Evolutionary conservation across 768 basidiomycete species (phyloP).

Genomic region (Calocybe indica): DNA sequence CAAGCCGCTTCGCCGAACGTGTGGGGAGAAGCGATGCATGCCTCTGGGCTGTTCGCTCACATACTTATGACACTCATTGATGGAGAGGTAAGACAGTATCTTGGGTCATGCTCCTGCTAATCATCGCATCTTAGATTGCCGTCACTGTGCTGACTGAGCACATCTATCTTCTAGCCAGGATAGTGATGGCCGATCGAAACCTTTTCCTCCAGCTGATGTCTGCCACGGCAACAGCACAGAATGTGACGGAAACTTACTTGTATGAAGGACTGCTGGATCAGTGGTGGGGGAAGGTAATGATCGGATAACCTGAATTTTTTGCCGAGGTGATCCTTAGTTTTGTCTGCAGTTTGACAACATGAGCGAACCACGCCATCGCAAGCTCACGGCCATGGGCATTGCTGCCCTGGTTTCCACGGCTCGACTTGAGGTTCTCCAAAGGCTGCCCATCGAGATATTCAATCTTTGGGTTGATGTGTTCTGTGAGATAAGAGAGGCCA

Average conservation of each 20-base stretch:
- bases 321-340: not conserved
- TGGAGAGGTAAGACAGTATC: slow-evolving; percentile 51
- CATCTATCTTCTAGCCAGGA: slow-evolving; percentile 69
- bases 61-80: slow-evolving; percentile 55
- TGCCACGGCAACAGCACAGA: slow-evolving; percentile 45
- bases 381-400: slow-evolving; percentile 78
- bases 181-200: slow-evolving; percentile 57
- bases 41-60: slow-evolving; percentile 64
- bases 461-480: slow-evolving; percentile 89
- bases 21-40: slow-evolving; percentile 74
- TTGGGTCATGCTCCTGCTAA: not conserved
- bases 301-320: not conserved
- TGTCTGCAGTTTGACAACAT: slow-evolving; percentile 77
- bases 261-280: slow-evolving; percentile 69
- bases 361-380: slow-evolving; percentile 80
- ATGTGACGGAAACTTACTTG: slow-evolving; percentile 44
- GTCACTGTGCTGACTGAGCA: slow-evolving; percentile 56
- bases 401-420: slow-evolving; percentile 74
- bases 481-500: slow-evolving; percentile 76
- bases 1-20: slow-evolving; percentile 55
- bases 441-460: slow-evolving; percentile 71
- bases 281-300: slow-evolving; percentile 74
- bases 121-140: slow-evolving; percentile 23
- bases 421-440: slow-evolving; percentile 62
- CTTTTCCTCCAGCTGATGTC: slow-evolving; percentile 70